Evolutionary conservation across 2,329 filamentous ascomycete species (phyloP).

Genomic region (Amesomyces nigricolor): DNA sequence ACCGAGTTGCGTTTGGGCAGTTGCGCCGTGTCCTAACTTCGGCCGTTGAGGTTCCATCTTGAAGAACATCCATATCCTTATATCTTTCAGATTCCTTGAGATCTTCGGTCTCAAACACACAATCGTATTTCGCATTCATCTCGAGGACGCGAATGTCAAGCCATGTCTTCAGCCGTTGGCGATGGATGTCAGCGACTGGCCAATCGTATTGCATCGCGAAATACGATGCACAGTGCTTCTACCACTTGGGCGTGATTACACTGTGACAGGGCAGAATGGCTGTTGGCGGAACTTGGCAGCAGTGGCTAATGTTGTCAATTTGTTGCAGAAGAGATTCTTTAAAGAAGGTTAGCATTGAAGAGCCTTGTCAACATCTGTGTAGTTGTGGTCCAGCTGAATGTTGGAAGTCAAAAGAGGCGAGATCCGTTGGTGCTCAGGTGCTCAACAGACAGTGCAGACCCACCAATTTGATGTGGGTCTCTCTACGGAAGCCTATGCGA

Average conservation of each 20-base stretch:
- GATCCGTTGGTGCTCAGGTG: no score
- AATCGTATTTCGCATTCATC: conserved; percentile 17
- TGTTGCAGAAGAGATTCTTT: no score
- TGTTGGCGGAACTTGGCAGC: no score
- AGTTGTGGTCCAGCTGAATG: no score
- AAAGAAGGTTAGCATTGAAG: no score
- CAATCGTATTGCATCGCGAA: conserved; percentile 14
- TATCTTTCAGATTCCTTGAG: neutral
- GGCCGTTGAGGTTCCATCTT: neutral
- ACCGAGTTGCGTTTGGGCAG: neutral
- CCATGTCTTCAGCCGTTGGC: neutral
- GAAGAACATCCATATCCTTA: neutral
- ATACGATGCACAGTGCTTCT: conserved; percentile 7
- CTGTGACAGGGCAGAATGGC: no score
- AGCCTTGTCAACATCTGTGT: no score
- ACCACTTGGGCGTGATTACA: neutral
- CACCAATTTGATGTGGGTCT: no score
- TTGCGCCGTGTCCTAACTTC: neutral
- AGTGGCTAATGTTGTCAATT: no score
- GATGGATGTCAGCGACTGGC: neutral
- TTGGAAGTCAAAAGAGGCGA: no score
- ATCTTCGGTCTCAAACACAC: neutral
- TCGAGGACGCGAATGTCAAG: neutral
- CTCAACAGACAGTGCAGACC: no score
- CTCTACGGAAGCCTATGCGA: no score